A percentile compares a stretch with the other conserved stretches of the same genome.
Conservation (phyloP, 1,284 basidiomycete species). For the Ustilago hordei region DNA sequence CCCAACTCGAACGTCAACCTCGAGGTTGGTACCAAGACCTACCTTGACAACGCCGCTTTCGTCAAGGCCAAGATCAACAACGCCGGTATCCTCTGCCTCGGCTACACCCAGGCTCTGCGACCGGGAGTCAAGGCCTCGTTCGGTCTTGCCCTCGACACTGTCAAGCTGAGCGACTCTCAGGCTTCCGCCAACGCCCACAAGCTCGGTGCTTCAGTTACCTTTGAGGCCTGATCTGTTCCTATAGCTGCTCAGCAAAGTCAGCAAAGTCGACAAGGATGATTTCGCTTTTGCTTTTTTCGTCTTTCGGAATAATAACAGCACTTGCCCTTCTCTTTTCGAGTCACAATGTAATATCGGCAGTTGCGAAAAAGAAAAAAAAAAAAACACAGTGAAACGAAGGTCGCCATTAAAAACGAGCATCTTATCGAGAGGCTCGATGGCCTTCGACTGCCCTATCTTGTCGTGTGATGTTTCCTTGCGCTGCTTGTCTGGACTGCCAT, state of each 20-base stretch:
- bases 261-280: conserved; percentile 6
- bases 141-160: conserved; percentile 73
- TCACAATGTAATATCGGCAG: conserved; percentile 35
- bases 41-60: conserved; percentile 88
- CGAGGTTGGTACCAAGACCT: conserved; percentile 92
- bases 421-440: not conserved
- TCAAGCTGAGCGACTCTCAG: conserved; percentile 66
- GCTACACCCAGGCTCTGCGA: conserved; percentile 68
- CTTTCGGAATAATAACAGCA: conserved; percentile 8
- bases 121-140: conserved; percentile 95
- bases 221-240: conserved; percentile 70
- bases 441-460: not conserved
- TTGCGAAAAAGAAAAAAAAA: conserved; percentile 3
- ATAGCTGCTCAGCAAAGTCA: not conserved
- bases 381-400: conserved; percentile 16
- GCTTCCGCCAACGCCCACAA: conserved; percentile 72
- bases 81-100: conserved; percentile 71
- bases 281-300: not conserved
- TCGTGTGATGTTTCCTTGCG: not conserved
- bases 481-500: too few relatives aligned
- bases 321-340: not conserved
- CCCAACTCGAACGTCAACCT: conserved; percentile 83
- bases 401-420: not conserved
- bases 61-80: conserved; percentile 99
- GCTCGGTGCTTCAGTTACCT: conserved; percentile 74